Conservation (phyloP, 2,329 filamentous ascomycete genomes). For the Cladosporium sp. region DNA sequence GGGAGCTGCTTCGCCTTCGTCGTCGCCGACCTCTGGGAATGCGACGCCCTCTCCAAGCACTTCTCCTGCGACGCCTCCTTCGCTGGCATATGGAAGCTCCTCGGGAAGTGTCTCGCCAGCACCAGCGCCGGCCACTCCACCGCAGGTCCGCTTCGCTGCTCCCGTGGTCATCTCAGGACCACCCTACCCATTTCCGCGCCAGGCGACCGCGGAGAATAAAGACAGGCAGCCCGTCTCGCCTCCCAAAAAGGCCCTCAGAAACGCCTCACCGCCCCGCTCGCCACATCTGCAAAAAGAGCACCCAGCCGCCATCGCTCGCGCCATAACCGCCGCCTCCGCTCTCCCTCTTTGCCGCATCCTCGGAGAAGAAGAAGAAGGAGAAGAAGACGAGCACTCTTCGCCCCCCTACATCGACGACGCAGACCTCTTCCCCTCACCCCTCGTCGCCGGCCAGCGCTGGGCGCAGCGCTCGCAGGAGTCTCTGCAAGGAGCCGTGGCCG, state of each 20-base stretch:
- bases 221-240: background rate
- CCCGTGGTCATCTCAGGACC: background rate
- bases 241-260: background rate
- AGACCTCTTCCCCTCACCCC: background rate
- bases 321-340: background rate
- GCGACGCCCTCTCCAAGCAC: background rate
- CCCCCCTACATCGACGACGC: background rate
- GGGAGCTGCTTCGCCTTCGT: background rate
- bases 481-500: background rate
- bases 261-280: background rate
- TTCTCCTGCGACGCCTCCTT: background rate
- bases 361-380: background rate
- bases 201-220: background rate
- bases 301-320: too few species aligned
- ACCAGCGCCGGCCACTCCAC: background rate
- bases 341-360: background rate
- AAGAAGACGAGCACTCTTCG: background rate
- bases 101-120: background rate
- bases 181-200: background rate
- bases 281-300: background rate
- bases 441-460: background rate
- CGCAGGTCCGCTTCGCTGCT: background rate
- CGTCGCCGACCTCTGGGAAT: background rate
- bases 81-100: background rate
- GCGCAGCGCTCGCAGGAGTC: background rate